Evolutionary conservation across 768 basidiomycete species (phyloP).

Genomic region (Myochromella boudieri): DNA sequence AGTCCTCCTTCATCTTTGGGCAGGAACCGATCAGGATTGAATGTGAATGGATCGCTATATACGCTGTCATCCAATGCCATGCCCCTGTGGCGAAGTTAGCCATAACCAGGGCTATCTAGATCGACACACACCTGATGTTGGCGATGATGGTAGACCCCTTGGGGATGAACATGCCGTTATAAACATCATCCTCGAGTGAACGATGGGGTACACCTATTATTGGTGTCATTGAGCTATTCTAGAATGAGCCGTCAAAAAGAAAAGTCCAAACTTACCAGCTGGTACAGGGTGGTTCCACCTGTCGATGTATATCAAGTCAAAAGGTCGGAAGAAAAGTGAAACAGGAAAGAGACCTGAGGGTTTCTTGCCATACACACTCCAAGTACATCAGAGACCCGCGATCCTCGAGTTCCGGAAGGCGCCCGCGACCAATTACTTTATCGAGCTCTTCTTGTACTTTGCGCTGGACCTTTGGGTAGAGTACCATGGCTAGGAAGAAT

Average conservation of each 20-base stretch:
- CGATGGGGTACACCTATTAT: slow-evolving; percentile 24
- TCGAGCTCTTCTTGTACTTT: slow-evolving; percentile 31
- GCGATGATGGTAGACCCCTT: slow-evolving; percentile 28
- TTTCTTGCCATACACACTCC: background rate
- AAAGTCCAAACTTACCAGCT: background rate
- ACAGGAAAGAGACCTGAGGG: background rate
- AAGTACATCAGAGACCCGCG: background rate
- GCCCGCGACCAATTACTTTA: slow-evolving; percentile 18
- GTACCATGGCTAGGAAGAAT: slow-evolving; percentile 30
- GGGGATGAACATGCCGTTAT: slow-evolving; percentile 36
- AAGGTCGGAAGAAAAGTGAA: background rate
- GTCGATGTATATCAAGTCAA: background rate
- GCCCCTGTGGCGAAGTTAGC: slow-evolving; percentile 14
- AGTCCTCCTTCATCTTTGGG: slow-evolving; percentile 15
- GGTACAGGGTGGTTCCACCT: background rate
- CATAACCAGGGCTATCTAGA: background rate
- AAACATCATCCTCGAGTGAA: slow-evolving; percentile 25
- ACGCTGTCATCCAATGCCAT: slow-evolving; percentile 25
- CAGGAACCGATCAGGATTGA: slow-evolving; percentile 26
- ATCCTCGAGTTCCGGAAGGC: slow-evolving; percentile 19
- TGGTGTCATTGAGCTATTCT: slow-evolving; percentile 16
- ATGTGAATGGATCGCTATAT: slow-evolving; percentile 23
- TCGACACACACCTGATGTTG: slow-evolving; percentile 20
- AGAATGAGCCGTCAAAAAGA: background rate
- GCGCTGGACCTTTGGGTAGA: slow-evolving; percentile 26